Percentiles rank a stretch among this genome's conserved stretches.
Conservation (phyloP, 345 rosid species). For the Gossypium longicalyx region DNA sequence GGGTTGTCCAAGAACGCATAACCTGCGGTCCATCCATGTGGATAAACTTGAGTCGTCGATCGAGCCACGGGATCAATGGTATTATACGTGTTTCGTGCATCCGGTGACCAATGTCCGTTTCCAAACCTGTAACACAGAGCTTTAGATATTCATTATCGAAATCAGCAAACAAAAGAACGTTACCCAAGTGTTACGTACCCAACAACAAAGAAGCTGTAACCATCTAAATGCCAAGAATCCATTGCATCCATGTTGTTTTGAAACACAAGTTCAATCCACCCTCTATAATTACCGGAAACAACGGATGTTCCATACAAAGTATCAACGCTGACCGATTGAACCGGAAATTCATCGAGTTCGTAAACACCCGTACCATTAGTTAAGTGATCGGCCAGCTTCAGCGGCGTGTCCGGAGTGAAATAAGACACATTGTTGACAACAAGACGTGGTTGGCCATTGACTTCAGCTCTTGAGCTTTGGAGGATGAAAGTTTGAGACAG, state of each 20-base stretch:
- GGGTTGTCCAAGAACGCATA: too few species aligned
- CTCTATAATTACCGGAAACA: constrained; percentile 37
- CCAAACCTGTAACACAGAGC: constrained; percentile 26
- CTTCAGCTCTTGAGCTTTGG: constrained; percentile 12
- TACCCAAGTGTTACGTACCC: constrained; percentile 28
- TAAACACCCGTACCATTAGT: constrained; percentile 34
- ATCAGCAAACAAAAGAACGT: too few species aligned
- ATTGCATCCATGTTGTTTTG: constrained; percentile 27
- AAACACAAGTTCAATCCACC: constrained; percentile 50
- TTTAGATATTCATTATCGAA: too few species aligned
- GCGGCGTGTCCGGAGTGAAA: constrained; percentile 38
- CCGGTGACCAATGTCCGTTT: constrained; percentile 29
- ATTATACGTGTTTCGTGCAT: constrained; percentile 22
- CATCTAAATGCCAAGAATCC: constrained; percentile 63
- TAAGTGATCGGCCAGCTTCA: constrained; percentile 46
- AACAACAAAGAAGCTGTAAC: constrained; percentile 50
- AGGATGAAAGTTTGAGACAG: constrained; percentile 36
- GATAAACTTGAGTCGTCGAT: constrained; percentile 23
- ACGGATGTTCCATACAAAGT: constrained; percentile 37
- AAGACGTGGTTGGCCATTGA: constrained; percentile 25
- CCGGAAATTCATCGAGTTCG: constrained; percentile 31
- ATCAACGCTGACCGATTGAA: not conserved
- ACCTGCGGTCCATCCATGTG: too few species aligned
- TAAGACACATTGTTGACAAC: constrained; percentile 51
- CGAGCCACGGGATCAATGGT: constrained; percentile 29